Evolutionary conservation across 1,139 yeast genomes (phyloP).

Genomic region (Geotrichum aggregatum): DNA sequence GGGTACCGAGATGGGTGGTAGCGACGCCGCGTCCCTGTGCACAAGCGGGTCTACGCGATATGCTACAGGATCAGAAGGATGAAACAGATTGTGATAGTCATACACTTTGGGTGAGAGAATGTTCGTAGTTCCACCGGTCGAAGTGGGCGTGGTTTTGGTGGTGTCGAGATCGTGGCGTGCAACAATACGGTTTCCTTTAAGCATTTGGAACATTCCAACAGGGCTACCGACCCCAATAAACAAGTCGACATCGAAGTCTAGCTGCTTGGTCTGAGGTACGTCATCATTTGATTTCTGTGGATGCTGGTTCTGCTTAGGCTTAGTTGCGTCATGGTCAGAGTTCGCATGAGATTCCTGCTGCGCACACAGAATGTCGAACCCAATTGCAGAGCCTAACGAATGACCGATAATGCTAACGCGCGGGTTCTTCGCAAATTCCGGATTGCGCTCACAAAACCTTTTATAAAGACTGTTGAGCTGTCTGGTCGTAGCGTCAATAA

Average conservation of each 20-base stretch:
- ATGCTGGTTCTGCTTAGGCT: slow-evolving; percentile 20
- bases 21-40: slow-evolving; percentile 49
- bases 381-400: slow-evolving; percentile 80
- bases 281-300: too few relatives aligned
- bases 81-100: slow-evolving; percentile 71
- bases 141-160: slow-evolving; percentile 8
- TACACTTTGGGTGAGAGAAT: slow-evolving; percentile 41
- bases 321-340: background rate
- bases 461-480: slow-evolving; percentile 61
- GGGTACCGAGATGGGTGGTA: slow-evolving; percentile 59
- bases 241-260: slow-evolving; percentile 66
- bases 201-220: slow-evolving; percentile 71
- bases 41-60: slow-evolving; percentile 82
- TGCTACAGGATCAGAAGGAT: slow-evolving; percentile 86
- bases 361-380: slow-evolving; percentile 61
- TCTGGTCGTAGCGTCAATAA: slow-evolving; percentile 54
- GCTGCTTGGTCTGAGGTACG: slow-evolving; percentile 29
- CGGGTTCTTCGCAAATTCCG: slow-evolving; percentile 57
- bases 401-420: slow-evolving; percentile 80
- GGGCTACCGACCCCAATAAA: slow-evolving; percentile 85
- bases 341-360: slow-evolving; percentile 40
- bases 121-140: slow-evolving; percentile 19
- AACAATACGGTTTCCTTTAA: slow-evolving; percentile 54
- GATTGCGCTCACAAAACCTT: slow-evolving; percentile 57
- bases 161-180: slow-evolving; percentile 33